phyloP scores from a whole-genome alignment of 2,329 filamentous ascomycete species.

The Xylaria sp. region DNA sequence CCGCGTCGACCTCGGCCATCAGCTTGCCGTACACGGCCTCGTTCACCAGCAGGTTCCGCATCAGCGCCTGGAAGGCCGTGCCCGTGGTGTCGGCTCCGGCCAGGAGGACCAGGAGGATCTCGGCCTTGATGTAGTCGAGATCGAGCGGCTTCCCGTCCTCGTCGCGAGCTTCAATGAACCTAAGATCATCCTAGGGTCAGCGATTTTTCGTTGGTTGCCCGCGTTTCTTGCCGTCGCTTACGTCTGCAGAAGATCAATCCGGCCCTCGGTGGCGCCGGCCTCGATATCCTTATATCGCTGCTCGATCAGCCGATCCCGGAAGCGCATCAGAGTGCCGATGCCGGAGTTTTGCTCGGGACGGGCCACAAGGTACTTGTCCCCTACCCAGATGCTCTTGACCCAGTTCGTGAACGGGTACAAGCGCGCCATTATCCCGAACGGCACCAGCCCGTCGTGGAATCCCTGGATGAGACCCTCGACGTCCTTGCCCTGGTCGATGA shows the following conservation, averaged over 20 bases:
- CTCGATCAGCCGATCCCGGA: conserved; percentile 56
- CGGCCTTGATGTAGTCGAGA: conserved; percentile 55
- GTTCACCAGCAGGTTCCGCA: conserved; percentile 46
- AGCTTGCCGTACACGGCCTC: conserved; percentile 47
- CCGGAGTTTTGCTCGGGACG: conserved; percentile 56
- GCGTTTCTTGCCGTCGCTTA: conserved; percentile 21
- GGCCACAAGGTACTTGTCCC: conserved; percentile 53
- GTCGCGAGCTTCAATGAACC: conserved; percentile 48
- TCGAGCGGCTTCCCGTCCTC: conserved; percentile 50
- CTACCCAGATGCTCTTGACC: conserved; percentile 55
- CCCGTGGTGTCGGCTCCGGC: conserved; percentile 57
- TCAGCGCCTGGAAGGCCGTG: conserved; percentile 52
- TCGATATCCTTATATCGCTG: conserved; percentile 52
- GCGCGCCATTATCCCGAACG: conserved; percentile 55
- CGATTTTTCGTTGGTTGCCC: too few species aligned
- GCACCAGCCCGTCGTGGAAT: conserved; percentile 54
- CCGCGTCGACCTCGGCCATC: conserved; percentile 49
- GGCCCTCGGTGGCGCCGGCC: conserved; percentile 45
- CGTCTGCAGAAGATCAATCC: conserved; percentile 58
- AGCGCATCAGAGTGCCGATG: conserved; percentile 59
- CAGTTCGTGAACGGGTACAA: conserved; percentile 58
- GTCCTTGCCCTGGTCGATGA: conserved; percentile 55
- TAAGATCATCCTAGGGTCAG: conserved; percentile 10
- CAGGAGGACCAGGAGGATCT: conserved; percentile 54
- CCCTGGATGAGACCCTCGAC: conserved; percentile 56